Evolutionary conservation across 2,329 filamentous ascomycete genomes (phyloP), one percentile per base, ranked within the genome.

Genomic region (Aureobasidium sp.): DNA sequence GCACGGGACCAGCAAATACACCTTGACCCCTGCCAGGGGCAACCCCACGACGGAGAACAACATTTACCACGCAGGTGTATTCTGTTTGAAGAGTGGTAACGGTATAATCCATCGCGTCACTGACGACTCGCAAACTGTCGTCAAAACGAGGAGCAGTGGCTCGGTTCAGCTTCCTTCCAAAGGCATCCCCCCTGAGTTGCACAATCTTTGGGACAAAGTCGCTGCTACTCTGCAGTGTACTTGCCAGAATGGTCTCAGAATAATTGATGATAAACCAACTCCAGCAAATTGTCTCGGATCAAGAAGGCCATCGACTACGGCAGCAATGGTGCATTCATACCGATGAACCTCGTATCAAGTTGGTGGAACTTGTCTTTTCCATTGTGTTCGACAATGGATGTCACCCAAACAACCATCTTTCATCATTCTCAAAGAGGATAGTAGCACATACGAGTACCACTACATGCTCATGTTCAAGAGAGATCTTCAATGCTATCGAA

Each of bases 1-100:
- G 39, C n/a, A 20, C 7, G 2, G 39, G 20, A 2, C 1, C n/a
- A 17, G 39, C 9, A 10, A 20, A 20, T 20, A 42, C 17, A n/a
- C 39, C 8, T 2, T 4, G 9, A 2, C 2, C 2, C 1, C 3
- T 4, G 17, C 7, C 6, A 3, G 4, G 29, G 2, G 29, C 29
- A 32, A 5, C 2, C 8, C 29, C 8, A 32, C 2, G 29, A 32
- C 29, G 29, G 29, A 32, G 2, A 8, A 32, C 5, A 32, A 32
- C 29, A 32, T 32, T 5, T 32, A 1, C 8, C 2, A 32, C 8
- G 39, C 39, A 9, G 2, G 2, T 2, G n/a, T 10, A 4, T 42
- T 42, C n/a, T 42, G 39, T 10, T 7, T 42, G 17, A 9, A 2
- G 9, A 20, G 6, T 20, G 6, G 10, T 3, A 42, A 42, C 39